Conservation (phyloP, 208 protist genomes). For the Kentomonas sorsogonicus region DNA sequence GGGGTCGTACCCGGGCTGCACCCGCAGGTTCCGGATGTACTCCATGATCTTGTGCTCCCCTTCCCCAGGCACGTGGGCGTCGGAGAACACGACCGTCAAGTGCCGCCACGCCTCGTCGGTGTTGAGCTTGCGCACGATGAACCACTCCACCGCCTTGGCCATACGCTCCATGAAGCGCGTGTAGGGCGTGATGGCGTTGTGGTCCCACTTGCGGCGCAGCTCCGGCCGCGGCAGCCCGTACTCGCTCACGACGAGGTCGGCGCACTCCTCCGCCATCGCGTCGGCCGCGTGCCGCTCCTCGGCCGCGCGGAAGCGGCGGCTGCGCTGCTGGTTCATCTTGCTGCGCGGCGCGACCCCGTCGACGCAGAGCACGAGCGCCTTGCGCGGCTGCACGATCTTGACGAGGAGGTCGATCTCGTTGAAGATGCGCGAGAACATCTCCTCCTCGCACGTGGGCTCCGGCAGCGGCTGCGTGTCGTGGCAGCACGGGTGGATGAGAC, state of each 20-base stretch:
- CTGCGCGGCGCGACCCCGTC: constrained; percentile 99
- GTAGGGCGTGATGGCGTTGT: constrained; percentile 99
- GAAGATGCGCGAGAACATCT: constrained; percentile 94
- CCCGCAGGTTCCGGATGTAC: constrained; percentile 85
- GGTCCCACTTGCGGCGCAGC: constrained; percentile 91
- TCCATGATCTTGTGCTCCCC: constrained; percentile 96
- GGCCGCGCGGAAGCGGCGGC: constrained; percentile 94
- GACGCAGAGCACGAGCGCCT: constrained; percentile 96
- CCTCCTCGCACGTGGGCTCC: constrained; percentile 79
- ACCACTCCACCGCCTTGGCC: constrained; percentile 88
- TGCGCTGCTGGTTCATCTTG: constrained; percentile 99
- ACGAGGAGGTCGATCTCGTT: constrained; percentile 97
- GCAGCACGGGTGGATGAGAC: constrained; percentile 98
- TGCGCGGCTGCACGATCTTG: constrained; percentile 95
- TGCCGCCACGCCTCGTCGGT: constrained; percentile 91
- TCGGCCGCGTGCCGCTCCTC: constrained; percentile 86
- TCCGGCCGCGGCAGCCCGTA: constrained; percentile 50
- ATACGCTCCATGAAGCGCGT: constrained; percentile 98
- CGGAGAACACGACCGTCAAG: constrained; percentile 94
- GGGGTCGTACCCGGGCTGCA: constrained; percentile 93
- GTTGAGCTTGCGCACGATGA: constrained; percentile 93
- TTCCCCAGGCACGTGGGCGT: constrained; percentile 97
- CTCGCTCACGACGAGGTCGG: constrained; percentile 46
- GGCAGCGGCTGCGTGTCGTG: constrained; percentile 93
- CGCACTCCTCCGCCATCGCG: constrained; percentile 54